Percentiles rank a stretch among this genome's conserved stretches.
phyloP scores from a whole-genome alignment of 306 rosid species.

The Sphenostylis stenocarpa region DNA sequence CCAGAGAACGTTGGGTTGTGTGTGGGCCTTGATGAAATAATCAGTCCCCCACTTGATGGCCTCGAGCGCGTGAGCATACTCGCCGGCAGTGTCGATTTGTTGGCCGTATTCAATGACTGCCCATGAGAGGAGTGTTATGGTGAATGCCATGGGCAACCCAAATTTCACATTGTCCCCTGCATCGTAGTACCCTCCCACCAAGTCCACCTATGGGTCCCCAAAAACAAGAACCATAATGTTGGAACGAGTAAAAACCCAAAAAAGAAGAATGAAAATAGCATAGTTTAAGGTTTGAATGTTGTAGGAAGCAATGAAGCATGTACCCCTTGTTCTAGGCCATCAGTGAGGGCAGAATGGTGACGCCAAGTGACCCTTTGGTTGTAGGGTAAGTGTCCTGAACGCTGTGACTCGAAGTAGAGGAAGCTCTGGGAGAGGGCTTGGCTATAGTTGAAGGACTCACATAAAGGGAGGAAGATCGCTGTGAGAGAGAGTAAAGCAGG shows the following conservation, averaged over 20 bases:
- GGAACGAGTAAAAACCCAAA: neutral
- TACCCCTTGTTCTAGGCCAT: constrained; percentile 89
- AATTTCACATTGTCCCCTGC: constrained; percentile 92
- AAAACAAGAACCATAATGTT: neutral
- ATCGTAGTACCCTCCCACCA: constrained; percentile 91
- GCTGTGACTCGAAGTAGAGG: constrained; percentile 85
- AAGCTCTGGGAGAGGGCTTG: constrained; percentile 72
- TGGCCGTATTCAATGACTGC: constrained; percentile 61
- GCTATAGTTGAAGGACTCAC: constrained; percentile 52
- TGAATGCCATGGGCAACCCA: constrained; percentile 87
- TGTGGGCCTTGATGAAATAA: constrained; percentile 83
- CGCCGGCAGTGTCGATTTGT: constrained; percentile 53
- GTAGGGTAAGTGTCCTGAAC: constrained; percentile 83
- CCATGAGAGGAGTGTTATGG: constrained; percentile 85
- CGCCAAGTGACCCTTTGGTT: constrained; percentile 84
- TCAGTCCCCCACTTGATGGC: constrained; percentile 96
- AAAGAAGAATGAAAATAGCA: neutral
- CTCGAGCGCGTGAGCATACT: constrained; percentile 68
- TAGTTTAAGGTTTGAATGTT: neutral
- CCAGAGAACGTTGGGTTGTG: constrained; percentile 75
- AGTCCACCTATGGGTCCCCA: constrained; percentile 59
- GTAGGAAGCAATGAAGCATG: neutral
- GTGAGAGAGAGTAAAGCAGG: constrained; percentile 39
- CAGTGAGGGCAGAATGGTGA: constrained; percentile 74
- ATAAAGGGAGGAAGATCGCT: constrained; percentile 28